Base-by-base conservation (phyloP, 2,329 filamentous ascomycete genomes). In the Botrytis elliptica region DNA sequence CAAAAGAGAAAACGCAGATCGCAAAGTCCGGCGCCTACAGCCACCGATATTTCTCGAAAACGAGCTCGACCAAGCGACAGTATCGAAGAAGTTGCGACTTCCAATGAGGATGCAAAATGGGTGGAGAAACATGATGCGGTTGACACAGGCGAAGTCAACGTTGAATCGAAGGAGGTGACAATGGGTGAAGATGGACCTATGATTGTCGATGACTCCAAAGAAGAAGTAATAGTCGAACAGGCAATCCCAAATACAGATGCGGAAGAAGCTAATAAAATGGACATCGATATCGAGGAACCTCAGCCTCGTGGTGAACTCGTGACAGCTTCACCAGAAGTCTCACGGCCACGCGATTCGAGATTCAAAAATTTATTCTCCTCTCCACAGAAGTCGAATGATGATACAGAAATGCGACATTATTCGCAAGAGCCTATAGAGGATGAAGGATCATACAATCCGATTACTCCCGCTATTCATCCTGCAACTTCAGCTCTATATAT, bases 401-500 rank as follows among this genome's bases (percentile, higher is more conserved):
- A 75, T 33, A 75, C 72, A 49, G 70, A 74, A 29, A 70, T 63
- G 40, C 67, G 72, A 65, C 77, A 72, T 22, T 75, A 77, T 36
- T 73, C 74, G 18, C 70, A 46, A 64, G 73, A 75, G 22, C 63
- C 75, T 62, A 33, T 64, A 7, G 71, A 62, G 29, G 72, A 77
- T 59, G 55, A 67, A 59, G 76, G 81, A 67, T 73, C 75, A 60
- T 81, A 81, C 69, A 76, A 78, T 62, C 72, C 73, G 33, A 82
- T 87, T 25, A 80, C 83, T 40, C 90, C 91, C 10, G 87, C 93
- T 0, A 83, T 91, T 52, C 93, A 96, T 81, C 88, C 89, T 36
- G 90, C 92, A 8, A 95, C 94, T 4, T 84, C 89, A 46, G 91
- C 93, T 25, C 85, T 98, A 65, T 98, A 98, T 83, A 96, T 98